These are phyloP conservation scores for Podila epicladia DNA, from an alignment of 192 early-diverging fungal species.

Conservation along the genomic window DNA sequence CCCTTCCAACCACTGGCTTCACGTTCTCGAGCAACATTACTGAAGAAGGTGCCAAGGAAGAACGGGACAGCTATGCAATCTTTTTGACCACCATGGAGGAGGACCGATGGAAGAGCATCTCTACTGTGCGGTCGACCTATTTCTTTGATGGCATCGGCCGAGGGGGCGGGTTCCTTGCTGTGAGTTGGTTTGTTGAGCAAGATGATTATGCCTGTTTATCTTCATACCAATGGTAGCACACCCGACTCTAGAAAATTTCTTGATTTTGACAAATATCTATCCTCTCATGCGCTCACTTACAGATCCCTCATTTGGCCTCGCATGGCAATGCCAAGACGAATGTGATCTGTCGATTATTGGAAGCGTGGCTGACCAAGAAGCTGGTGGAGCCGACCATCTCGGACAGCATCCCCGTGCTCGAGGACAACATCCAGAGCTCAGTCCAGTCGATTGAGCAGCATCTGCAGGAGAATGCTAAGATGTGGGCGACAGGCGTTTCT, in stretches of 20 bases:
- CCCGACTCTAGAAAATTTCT: too few relatives aligned
- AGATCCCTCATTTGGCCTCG: slow-evolving; percentile 34
- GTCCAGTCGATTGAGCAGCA: slow-evolving; percentile 25
- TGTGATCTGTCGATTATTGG: slow-evolving; percentile 23
- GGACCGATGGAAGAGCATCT: slow-evolving; percentile 49
- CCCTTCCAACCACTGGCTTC: slow-evolving; percentile 14
- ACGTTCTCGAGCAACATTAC: slow-evolving; percentile 38
- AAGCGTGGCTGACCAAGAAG: slow-evolving; percentile 33
- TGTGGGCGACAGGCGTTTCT: slow-evolving; percentile 18
- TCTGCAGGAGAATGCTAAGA: slow-evolving; percentile 12
- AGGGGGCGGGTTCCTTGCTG: slow-evolving; percentile 45
- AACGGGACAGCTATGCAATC: slow-evolving; percentile 33
- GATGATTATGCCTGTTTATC: background rate
- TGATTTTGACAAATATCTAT: background rate
- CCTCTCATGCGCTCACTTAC: background rate
- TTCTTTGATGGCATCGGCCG: slow-evolving; percentile 53
- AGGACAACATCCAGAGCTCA: slow-evolving; percentile 34
- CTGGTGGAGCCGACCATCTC: slow-evolving; percentile 32
- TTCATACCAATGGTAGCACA: too few relatives aligned
- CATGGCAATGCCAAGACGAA: slow-evolving; percentile 37
- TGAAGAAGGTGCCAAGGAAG: slow-evolving; percentile 5
- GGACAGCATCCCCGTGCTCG: slow-evolving; percentile 35
- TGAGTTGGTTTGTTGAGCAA: slow-evolving; percentile 6
- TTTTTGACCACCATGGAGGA: slow-evolving; percentile 39
- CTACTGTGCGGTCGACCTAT: slow-evolving; percentile 44